Evolutionary conservation across 768 basidiomycete genomes (phyloP), one percentile per base, ranked within the genome.

Genomic region (Exsudoporus frostii): DNA sequence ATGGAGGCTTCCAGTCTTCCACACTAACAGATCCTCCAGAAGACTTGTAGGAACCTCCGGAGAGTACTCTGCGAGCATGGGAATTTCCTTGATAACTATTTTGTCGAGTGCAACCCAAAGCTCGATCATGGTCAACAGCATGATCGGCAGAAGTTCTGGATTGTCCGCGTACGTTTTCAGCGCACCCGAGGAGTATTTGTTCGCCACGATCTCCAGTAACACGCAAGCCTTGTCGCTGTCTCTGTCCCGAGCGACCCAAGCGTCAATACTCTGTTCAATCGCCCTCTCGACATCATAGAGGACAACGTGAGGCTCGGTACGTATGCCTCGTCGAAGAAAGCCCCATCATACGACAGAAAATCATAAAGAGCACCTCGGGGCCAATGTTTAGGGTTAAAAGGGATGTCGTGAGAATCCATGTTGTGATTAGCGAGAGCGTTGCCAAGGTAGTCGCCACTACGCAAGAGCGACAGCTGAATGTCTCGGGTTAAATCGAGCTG

Each of bases 111-210:
- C 74, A 13, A 71, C 51, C 74, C 73, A 74, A 27, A 74, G 67
- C 30, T 79, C 74, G 9, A 68, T 22, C 10, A 45, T 50, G 1
- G 66, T 68, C 42, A 82, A 60, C 38, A 81, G 55, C 71, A 82
- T 76, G 2, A 74, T 48, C 0, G 79, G 79, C 5, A 66, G 36
- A 29, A 67, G 58, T 45, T 79, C 77, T 2, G 77, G 72, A 29
- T 70, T 76, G 11, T 55, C 53, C 10, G 46, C 34, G 41, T 76
- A 78, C 2, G 48, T 49, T 0, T 9, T 19, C 30, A 38, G 24
- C 0, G 77, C 71, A 0, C 64, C 39, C 1, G 55, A 55, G 1
- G 63, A 62, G 39, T 78, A 74, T 5, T 54, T 41, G n/a, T 45
- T 45, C 10, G 66, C 67, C 32, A 66, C 67, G 0, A 58, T 40